Base-by-base conservation (phyloP, 345 rosid genomes). In the Kernera saxatilis region DNA sequence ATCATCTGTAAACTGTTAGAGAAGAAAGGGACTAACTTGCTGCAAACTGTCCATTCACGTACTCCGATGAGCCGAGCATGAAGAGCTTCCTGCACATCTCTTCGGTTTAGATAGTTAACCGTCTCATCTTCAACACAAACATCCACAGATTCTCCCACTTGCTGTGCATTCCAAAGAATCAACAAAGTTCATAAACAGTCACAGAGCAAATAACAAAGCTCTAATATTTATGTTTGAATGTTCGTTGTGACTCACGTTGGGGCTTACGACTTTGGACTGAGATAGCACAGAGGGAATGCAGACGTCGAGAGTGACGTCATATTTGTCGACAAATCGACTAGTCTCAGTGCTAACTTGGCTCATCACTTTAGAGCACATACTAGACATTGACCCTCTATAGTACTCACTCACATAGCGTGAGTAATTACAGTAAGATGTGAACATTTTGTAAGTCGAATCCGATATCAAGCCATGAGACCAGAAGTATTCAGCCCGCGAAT, bases 381-480 rank as follows among this genome's bases (percentile, higher is more conserved):
- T 81, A 74, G 96, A 91, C 76, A 91, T 82, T 17, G 85, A 77
- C 21, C 86, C 96, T 71, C 91, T 82, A 46, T 90, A 87, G 69
- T 88, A 89, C 81, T 94, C 99, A 17, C 96, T 84, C 22, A 91
- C 96, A 67, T 85, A 94, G 23, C 95, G 80, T 0, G 99, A 91
- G 79, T 91, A 91, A 73, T 94, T 94, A 76, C 99, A 94, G 27
- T 79, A 84, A 57, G 89, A 78, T 69, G 95, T 84, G 84, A 94
- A 91, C 89, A 89, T 77, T 68, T 81, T 87, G 86, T 84, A 89
- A 11, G 99, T 91, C 4, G 96, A 78, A 56, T 94, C 99, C 0
- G 99, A 89, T 73, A 94, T 87, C 72, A 94, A 70, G 52, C 99
- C 99, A 66, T 91, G 99, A 72, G 99, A 94, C 99, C 99, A 94